Conservation (phyloP, 2,329 filamentous ascomycete species). For the Triangularia verruculosa region DNA sequence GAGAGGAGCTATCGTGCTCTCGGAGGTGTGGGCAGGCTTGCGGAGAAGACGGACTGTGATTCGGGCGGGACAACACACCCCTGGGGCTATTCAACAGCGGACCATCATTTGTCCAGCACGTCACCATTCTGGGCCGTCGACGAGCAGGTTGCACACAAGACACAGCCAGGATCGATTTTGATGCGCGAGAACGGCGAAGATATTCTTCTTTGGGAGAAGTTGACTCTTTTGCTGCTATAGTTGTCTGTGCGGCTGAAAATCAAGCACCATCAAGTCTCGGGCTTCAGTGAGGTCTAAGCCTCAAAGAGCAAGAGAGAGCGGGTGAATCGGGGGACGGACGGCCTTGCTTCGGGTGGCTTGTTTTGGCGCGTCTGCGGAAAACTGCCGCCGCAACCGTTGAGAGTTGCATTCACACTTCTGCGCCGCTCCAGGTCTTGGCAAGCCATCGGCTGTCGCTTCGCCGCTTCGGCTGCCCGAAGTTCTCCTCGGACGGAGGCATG, state of each 20-base stretch:
- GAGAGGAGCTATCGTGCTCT: background rate
- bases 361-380: constrained; percentile 12
- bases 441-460: constrained; percentile 15
- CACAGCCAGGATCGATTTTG: constrained; percentile 14
- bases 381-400: constrained; percentile 18
- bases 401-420: constrained; percentile 16
- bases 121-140: constrained; percentile 12
- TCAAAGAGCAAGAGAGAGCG: constrained; percentile 6
- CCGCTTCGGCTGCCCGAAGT: background rate
- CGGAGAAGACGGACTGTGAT: background rate
- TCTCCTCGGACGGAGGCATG: background rate
- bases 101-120: background rate
- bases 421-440: constrained; percentile 21
- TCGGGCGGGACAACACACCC: background rate
- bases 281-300: constrained; percentile 18
- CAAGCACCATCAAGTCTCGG: constrained; percentile 9
- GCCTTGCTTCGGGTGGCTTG: constrained; percentile 6
- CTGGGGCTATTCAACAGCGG: background rate
- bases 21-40: background rate
- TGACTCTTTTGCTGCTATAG: constrained; percentile 21
- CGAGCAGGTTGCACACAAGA: constrained; percentile 2
- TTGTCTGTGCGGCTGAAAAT: constrained; percentile 27
- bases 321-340: constrained; percentile 2
- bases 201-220: constrained; percentile 14
- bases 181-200: constrained; percentile 20